A percentile compares a stretch with the other conserved stretches of the same genome.
phyloP scores from a whole-genome alignment of 2,329 filamentous ascomycete species.

The Hypoxylon sp. region DNA sequence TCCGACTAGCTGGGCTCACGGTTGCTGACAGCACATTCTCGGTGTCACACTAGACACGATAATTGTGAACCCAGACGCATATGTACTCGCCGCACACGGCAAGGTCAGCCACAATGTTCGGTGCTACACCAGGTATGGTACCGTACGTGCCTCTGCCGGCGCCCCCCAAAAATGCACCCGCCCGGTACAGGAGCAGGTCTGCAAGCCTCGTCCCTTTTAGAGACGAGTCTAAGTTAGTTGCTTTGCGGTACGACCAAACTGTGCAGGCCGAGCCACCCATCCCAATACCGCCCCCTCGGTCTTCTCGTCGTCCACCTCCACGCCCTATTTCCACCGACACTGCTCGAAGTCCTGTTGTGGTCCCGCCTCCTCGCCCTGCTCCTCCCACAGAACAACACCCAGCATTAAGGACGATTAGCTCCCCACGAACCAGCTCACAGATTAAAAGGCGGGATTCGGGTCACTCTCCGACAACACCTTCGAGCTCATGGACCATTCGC shows the following conservation, averaged over 20 bases:
- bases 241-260: conserved; percentile 74
- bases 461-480: conserved; percentile 63
- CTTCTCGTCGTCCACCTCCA: conserved; percentile 55
- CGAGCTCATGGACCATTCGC: conserved; percentile 55
- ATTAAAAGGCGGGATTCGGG: conserved; percentile 70
- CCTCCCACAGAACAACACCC: conserved; percentile 69
- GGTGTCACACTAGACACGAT: conserved; percentile 26
- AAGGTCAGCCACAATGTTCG: conserved; percentile 42
- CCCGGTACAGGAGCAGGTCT: conserved; percentile 61
- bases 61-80: conserved; percentile 16
- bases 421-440: conserved; percentile 54
- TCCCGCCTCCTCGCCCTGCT: conserved; percentile 56
- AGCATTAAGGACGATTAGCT: conserved; percentile 61
- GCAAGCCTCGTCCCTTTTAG: conserved; percentile 59
- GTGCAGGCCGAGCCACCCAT: conserved; percentile 71
- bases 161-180: conserved; percentile 54
- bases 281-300: conserved; percentile 63
- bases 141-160: conserved; percentile 36
- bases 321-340: conserved; percentile 50
- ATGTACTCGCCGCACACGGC: conserved; percentile 28
- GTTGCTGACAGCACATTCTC: conserved; percentile 28
- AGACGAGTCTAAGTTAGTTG: conserved; percentile 67
- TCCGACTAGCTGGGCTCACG: conserved; percentile 15
- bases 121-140: conserved; percentile 39
- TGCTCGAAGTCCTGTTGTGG: conserved; percentile 54